These are phyloP conservation scores for Leishmania martiniquensis DNA, from an alignment of 208 protist species.

Conservation along the genomic window DNA sequence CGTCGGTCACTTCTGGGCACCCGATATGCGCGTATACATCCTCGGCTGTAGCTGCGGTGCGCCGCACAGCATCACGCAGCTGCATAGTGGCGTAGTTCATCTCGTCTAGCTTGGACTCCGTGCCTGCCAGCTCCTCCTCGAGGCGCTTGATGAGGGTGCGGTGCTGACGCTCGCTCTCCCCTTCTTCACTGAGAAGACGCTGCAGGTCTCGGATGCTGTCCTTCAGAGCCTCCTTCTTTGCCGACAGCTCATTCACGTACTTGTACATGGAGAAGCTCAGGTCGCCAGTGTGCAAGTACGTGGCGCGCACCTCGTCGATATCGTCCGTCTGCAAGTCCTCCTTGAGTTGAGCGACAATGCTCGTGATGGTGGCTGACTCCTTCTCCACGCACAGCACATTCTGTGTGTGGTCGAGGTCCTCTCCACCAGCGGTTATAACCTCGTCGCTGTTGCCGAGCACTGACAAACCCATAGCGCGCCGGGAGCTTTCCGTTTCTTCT, in stretches of 20 bases:
- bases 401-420: slow-evolving; percentile 33
- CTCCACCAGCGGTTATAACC: slow-evolving; percentile 20
- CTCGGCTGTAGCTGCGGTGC: slow-evolving; percentile 73
- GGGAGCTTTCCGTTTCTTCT: slow-evolving; percentile 16
- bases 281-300: slow-evolving; percentile 92
- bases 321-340: slow-evolving; percentile 83
- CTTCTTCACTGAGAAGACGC: slow-evolving; percentile 83
- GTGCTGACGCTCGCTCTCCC: slow-evolving; percentile 73
- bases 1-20: slow-evolving; percentile 43
- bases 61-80: slow-evolving; percentile 64
- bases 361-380: slow-evolving; percentile 63
- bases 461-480: slow-evolving; percentile 5
- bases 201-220: slow-evolving; percentile 89
- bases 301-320: slow-evolving; percentile 79
- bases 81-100: slow-evolving; percentile 51
- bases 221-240: slow-evolving; percentile 85
- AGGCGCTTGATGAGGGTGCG: slow-evolving; percentile 85
- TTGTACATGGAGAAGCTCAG: slow-evolving; percentile 97
- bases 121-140: slow-evolving; percentile 86
- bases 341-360: slow-evolving; percentile 82
- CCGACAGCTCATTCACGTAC: slow-evolving; percentile 95
- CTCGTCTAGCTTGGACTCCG: slow-evolving; percentile 81
- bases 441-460: slow-evolving; percentile 22
- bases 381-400: slow-evolving; percentile 48
- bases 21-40: slow-evolving; percentile 79